Evolutionary conservation across 2,329 filamentous ascomycete species (phyloP), one percentile per base, ranked within the genome.

Genomic region (Clonostachys solani): DNA sequence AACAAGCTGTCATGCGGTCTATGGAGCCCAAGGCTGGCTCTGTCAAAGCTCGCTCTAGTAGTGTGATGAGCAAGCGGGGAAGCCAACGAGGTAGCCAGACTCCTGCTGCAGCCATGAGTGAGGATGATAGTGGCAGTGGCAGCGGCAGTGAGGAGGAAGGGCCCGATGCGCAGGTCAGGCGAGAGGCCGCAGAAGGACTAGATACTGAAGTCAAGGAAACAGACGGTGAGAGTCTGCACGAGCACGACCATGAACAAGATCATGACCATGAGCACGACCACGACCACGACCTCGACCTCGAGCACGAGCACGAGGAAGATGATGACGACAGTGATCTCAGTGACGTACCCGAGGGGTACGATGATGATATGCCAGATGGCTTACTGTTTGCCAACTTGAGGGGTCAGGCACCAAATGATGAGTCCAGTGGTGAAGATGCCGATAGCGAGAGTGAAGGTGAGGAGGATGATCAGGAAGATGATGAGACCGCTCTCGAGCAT

Each of bases 261-360:
- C 23, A 29, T 29, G 23, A 29, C 7, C 53, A 53, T 33, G 56
- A 55, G n/a, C 57, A 46, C 41, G 54, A 49, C 45, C 58, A 36
- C 47, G 58, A 43, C 52, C 63, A 43, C 54, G 64, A 40, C 16
- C 40, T 44, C 48, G 61, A 51, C 51, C 15, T 9, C 36, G 36
- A 38, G 3, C 15, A 18, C 36, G 15, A n/a, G 15, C 64, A 35
- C 54, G 60, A 46, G 54, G 65, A 44, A 52, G 65, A 52, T 1
- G 83, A 87, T 51, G 82, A 86, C 47, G 84, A 87, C 61, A 87
- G 83, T 57, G 84, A 87, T 51, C 68, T 87, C 0, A 87, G 82
- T 45, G 84, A 87, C 50, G 77, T 83, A 5, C 72, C 81, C 23
- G 66, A 76, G 5, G 77, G 75, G 38, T 80, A 80, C 48, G 77